phyloP scores from a whole-genome alignment of 805 yeast genomes.

The Torulaspora franciscae region DNA sequence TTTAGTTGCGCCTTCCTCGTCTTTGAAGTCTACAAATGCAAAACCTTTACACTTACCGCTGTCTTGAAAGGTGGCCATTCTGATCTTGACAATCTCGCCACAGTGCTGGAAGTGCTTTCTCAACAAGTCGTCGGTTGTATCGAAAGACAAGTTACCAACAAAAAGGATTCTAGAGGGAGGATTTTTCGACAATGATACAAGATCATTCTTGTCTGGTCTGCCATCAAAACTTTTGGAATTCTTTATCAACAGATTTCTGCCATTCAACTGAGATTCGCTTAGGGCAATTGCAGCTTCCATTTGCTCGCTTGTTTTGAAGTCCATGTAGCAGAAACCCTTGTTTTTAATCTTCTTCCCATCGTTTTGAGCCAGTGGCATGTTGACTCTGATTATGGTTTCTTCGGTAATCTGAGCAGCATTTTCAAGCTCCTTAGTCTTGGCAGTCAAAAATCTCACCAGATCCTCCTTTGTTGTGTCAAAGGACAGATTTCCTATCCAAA shows the following conservation, averaged over 20 bases:
- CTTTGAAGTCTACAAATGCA: constrained; percentile 82
- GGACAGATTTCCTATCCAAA: constrained; percentile 92
- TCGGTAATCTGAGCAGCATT: constrained; percentile 44
- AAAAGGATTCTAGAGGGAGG: constrained; percentile 87
- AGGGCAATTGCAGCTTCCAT: constrained; percentile 58
- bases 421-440: constrained; percentile 47
- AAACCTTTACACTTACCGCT: constrained; percentile 95
- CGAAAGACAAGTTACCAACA: constrained; percentile 90
- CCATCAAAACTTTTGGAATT: constrained; percentile 79
- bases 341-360: constrained; percentile 52
- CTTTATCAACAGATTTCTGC: constrained; percentile 82
- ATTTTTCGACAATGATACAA: constrained; percentile 53
- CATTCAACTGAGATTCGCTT: constrained; percentile 70
- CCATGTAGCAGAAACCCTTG: constrained; percentile 87
- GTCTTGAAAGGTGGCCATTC: constrained; percentile 99
- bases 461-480: constrained; percentile 80
- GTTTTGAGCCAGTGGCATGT: constrained; percentile 65
- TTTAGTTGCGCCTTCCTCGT: constrained; percentile 72
- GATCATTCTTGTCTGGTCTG: constrained; percentile 60
- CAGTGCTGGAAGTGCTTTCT: constrained; percentile 84
- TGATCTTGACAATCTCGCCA: constrained; percentile 75
- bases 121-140: constrained; percentile 74
- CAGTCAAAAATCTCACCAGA: constrained; percentile 54
- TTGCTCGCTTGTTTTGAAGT: constrained; percentile 58
- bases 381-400: constrained; percentile 64